phyloP scores from a whole-genome alignment of 1,284 basidiomycete genomes.

The Boletus hoseneyae region DNA sequence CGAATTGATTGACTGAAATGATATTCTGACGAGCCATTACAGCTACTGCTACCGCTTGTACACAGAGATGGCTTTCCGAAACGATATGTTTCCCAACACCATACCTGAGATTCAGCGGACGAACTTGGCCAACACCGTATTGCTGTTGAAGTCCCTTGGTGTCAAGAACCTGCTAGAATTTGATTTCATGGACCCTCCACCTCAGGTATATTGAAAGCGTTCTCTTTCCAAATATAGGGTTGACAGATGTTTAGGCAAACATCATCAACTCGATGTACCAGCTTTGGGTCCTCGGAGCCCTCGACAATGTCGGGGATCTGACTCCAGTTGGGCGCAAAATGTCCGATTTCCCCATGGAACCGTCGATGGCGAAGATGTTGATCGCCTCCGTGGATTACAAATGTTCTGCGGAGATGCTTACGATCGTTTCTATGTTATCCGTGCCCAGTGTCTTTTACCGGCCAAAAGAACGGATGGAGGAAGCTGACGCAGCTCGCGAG shows the following conservation, averaged over 20 bases:
- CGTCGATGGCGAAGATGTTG: conserved; percentile 97
- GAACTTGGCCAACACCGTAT: conserved; percentile 94
- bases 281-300: conserved; percentile 96
- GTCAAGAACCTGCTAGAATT: conserved; percentile 98
- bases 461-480: conserved; percentile 93
- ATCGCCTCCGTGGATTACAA: conserved; percentile 92
- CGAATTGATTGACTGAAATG: neutral
- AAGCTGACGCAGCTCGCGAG: conserved; percentile 93
- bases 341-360: conserved; percentile 99
- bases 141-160: conserved; percentile 91
- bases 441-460: conserved; percentile 97
- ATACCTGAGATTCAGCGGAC: conserved; percentile 99
- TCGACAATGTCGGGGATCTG: conserved; percentile 97
- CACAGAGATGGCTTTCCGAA: conserved; percentile 82
- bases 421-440: conserved; percentile 98
- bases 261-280: conserved; percentile 99
- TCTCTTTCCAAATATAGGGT: conserved; percentile 46
- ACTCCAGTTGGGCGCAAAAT: conserved; percentile 93
- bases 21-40: conserved; percentile 11
- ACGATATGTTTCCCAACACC: conserved; percentile 89
- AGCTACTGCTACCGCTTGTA: conserved; percentile 94
- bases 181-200: conserved; percentile 99
- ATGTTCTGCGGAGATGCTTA: conserved; percentile 94
- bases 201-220: conserved; percentile 52
- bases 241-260: conserved; percentile 58